A percentile compares a stretch with the other conserved stretches of the same genome.
These are phyloP conservation scores for Entomortierella lignicola DNA, from an alignment of 192 early-diverging fungal genomes.

Conservation along the genomic window DNA sequence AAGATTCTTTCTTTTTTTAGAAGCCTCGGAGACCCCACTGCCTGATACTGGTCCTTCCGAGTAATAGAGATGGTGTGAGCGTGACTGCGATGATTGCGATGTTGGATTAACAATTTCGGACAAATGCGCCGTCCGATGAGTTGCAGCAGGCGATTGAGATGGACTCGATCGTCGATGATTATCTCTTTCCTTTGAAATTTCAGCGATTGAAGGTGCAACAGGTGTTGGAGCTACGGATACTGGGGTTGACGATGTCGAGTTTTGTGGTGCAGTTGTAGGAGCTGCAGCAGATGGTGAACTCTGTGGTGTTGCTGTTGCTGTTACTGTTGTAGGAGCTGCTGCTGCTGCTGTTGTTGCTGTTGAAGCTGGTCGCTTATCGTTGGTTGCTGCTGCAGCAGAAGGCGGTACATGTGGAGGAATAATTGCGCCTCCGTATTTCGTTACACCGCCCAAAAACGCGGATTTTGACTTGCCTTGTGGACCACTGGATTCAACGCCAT, in stretches of 20 bases:
- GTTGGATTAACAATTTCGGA: conserved; percentile 1
- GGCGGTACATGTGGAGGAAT: not conserved
- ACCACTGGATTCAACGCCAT: not conserved
- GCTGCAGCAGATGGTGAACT: no score
- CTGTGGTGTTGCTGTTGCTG: not conserved
- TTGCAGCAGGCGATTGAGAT: not conserved
- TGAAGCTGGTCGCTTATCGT: not conserved
- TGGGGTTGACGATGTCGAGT: not conserved
- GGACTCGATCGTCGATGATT: conserved; percentile 5
- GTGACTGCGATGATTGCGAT: not conserved
- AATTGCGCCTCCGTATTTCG: not conserved
- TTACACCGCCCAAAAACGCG: not conserved
- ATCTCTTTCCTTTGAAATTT: not conserved
- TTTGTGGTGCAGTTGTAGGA: not conserved
- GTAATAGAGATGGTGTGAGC: not conserved
- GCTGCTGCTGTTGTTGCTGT: not conserved
- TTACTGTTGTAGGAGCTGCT: not conserved
- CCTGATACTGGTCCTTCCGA: conserved; percentile 1
- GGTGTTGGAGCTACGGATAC: not conserved
- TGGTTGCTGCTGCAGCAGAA: not conserved
- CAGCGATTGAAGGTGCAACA: not conserved
- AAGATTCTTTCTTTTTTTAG: conserved; percentile 23
- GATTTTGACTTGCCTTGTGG: conserved; percentile 3
- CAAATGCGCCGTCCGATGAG: not conserved
- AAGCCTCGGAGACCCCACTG: not conserved